These are phyloP conservation scores for Trifolium subterraneum DNA, from an alignment of 306 rosid genomes.

Conservation along the genomic window DNA sequence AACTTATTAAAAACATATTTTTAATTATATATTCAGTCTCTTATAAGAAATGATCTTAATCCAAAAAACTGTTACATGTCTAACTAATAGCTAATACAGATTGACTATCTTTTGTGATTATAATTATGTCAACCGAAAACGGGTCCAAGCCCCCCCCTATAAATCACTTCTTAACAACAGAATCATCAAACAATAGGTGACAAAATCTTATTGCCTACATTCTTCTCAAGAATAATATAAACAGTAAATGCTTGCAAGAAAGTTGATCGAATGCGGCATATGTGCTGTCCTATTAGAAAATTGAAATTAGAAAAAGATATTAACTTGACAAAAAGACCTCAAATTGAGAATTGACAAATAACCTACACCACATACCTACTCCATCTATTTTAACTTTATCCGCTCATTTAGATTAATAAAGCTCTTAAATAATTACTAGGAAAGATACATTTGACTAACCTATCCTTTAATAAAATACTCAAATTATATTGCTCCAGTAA, in stretches of 20 bases:
- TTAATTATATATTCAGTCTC: not conserved
- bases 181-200: constrained; percentile 14
- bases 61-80: constrained; percentile 1
- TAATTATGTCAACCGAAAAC: not conserved
- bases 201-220: constrained; percentile 10
- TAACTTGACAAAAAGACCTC: not conserved
- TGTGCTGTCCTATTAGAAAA: constrained; percentile 19
- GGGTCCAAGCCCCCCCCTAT: constrained; percentile 10
- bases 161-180: constrained; percentile 14
- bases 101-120: not conserved
- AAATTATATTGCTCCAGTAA: constrained; percentile 6
- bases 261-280: not conserved
- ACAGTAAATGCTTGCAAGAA: constrained; percentile 24
- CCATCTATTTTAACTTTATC: constrained; percentile 9
- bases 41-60: constrained; percentile 7
- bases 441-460: constrained; percentile 28
- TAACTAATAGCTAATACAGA: not conserved
- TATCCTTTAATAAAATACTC: constrained; percentile 10
- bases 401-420: not conserved
- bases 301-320: not conserved
- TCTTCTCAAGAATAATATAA: constrained; percentile 24
- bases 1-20: constrained; percentile 19
- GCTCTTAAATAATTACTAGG: constrained; percentile 4
- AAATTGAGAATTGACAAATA: constrained; percentile 30
- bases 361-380: constrained; percentile 7